Base-by-base conservation (phyloP, 1,284 basidiomycete species). In the Malassezia sp. region DNA sequence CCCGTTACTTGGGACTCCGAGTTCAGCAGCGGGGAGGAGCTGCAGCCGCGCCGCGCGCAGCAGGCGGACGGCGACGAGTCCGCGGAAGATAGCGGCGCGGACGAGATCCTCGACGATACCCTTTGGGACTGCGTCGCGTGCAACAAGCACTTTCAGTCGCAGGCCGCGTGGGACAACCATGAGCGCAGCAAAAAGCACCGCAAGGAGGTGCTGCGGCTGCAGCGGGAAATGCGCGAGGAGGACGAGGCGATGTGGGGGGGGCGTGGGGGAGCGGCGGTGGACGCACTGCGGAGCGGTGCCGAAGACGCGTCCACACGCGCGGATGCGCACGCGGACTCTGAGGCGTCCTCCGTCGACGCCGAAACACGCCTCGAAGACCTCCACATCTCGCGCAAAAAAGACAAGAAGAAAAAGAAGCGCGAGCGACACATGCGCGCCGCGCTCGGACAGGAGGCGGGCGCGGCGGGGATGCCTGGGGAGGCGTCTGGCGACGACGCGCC, bases 101-200 rank as follows among this genome's bases (percentile, higher is more conserved):
- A 49, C 35, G 60, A 49, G 2, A 54, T 42, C 2, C 59, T 43
- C 1, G 56, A 47, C 0, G 46, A 45, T 23, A 23, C 23, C 14
- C n/a, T 56, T 4, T 90, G 85, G 79, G 89, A 95, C 69, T 99
- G 93, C 63, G 83, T 96, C n/a, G 91, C 84, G 3, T 99, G 93
- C 66, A 77, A 80, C 43, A 96, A 95, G 74, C 77, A 77, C 1
- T 97, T 96, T 71, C 77, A 83, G 62, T 89, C 83, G 57, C 88
- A 95, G 65, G 85, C 87, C 0, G 85, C 88, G 14, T 97, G 90
- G 87, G 77, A 81, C 59, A 96, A 90, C 70, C 93, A 97, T 59
- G 93, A 97, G 71, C 76, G 88, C 57, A 95, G 89, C 72, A 85
- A 85, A 72, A 96, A 91, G 71, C 93, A 99, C 70, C 73, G 86